phyloP scores from a whole-genome alignment of 768 basidiomycete genomes.

The Leccinum boreale region DNA sequence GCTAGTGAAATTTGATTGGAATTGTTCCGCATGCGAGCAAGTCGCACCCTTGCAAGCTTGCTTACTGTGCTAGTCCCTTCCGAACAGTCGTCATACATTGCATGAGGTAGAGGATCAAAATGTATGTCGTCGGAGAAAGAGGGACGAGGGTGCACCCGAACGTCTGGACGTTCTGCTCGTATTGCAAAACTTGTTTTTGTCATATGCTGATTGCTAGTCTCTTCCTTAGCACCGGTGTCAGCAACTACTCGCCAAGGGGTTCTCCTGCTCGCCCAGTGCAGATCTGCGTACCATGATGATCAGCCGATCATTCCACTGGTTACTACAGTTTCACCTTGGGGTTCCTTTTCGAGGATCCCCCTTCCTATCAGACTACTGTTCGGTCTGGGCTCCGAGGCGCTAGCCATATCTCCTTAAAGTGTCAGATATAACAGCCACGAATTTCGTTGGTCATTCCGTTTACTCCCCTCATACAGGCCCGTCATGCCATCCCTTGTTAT shows the following conservation, averaged over 20 bases:
- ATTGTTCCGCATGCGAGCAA: background rate
- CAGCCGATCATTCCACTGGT: background rate
- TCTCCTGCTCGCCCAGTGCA: background rate
- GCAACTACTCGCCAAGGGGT: background rate
- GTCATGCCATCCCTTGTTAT: constrained; percentile 4
- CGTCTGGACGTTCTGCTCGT: background rate
- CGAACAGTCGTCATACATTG: background rate
- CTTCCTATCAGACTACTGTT: background rate
- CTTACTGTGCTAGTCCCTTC: background rate
- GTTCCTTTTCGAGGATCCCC: background rate
- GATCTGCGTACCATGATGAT: background rate
- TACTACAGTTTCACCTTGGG: background rate
- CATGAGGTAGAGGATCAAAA: background rate
- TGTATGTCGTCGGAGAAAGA: background rate
- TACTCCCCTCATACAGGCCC: background rate
- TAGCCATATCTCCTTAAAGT: background rate
- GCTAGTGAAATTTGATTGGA: background rate
- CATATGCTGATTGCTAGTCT: background rate
- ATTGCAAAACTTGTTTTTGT: background rate
- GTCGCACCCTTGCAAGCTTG: background rate
- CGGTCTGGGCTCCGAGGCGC: background rate
- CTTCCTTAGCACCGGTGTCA: background rate
- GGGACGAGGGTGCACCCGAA: background rate
- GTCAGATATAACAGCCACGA: background rate
- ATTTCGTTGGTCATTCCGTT: background rate